Evolutionary conservation across 192 early-diverging fungal species (phyloP).

Genomic region (Backusella psychrophila): DNA sequence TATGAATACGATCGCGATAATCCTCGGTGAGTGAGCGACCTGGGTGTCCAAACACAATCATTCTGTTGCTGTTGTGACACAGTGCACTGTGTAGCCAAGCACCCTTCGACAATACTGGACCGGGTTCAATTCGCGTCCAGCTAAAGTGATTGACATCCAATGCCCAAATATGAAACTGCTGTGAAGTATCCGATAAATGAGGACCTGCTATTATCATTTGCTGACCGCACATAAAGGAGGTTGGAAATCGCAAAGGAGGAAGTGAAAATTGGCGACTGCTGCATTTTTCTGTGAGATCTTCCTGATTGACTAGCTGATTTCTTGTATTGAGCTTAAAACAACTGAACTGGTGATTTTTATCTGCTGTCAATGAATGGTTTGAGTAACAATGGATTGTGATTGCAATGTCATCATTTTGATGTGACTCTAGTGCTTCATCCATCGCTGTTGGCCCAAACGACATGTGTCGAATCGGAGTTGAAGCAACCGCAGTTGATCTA

Average conservation of each 20-base stretch:
- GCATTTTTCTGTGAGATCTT: conserved; percentile 57
- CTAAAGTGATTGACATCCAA: conserved; percentile 53
- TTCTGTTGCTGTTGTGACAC: conserved; percentile 58
- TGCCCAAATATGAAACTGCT: conserved; percentile 71
- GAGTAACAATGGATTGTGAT: conserved; percentile 57
- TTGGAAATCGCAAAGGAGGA: conserved; percentile 75
- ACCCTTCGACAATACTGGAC: conserved; percentile 61
- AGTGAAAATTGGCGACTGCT: conserved; percentile 55
- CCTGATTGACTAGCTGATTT: conserved; percentile 41
- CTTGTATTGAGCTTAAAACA: conserved; percentile 57
- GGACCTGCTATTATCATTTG: conserved; percentile 67
- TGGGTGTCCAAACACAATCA: conserved; percentile 70
- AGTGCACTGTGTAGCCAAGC: conserved; percentile 75
- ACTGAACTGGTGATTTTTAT: conserved; percentile 47
- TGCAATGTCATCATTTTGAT: not conserved
- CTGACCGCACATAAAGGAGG: conserved; percentile 63
- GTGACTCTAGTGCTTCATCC: not conserved
- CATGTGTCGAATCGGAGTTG: conserved; percentile 22
- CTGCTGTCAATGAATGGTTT: conserved; percentile 67
- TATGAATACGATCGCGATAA: conserved; percentile 71
- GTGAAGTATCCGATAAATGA: conserved; percentile 58
- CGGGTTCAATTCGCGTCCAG: conserved; percentile 68
- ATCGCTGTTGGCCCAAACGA: not conserved
- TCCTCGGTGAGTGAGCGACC: conserved; percentile 66
- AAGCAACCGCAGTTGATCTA: conserved; percentile 67